Conservation (phyloP, 176 grass and related monocot genomes). For the Musa acuminata region DNA sequence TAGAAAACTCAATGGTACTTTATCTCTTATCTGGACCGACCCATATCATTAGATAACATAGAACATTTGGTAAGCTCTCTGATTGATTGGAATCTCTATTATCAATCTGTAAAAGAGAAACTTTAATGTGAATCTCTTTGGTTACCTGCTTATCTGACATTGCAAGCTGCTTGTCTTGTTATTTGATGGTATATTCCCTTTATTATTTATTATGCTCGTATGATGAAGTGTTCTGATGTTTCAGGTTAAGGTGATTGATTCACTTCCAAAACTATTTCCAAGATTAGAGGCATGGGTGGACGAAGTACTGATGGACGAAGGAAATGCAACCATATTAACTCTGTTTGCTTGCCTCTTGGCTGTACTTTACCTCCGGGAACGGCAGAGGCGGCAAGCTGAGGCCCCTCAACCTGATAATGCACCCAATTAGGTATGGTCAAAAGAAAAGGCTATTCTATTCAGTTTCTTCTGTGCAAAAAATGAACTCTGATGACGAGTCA, state of each 20-base stretch:
- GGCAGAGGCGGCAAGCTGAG: constrained; percentile 65
- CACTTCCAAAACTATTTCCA: constrained; percentile 72
- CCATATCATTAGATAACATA: no score
- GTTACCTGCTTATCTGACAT: no score
- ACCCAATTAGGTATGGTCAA: not conserved
- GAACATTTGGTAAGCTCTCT: no score
- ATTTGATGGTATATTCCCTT: not conserved
- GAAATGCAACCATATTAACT: constrained; percentile 83
- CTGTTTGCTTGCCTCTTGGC: constrained; percentile 87
- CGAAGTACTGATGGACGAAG: constrained; percentile 89
- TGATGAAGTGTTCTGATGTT: not conserved
- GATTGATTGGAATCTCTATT: no score
- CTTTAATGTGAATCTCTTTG: no score
- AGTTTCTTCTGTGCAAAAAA: no score
- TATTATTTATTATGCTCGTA: not conserved
- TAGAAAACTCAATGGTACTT: no score
- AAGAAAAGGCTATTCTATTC: no score
- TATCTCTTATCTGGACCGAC: no score
- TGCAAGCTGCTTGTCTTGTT: not conserved
- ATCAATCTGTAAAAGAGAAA: no score
- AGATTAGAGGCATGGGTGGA: constrained; percentile 87
- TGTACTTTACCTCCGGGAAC: constrained; percentile 84
- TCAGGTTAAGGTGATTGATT: constrained; percentile 89
- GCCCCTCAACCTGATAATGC: constrained; percentile 38
- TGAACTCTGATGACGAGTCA: no score